These are phyloP conservation scores for Schoenoplectus tabernaemontani DNA, from an alignment of 202 grass and related monocot species.

Conservation along the genomic window DNA sequence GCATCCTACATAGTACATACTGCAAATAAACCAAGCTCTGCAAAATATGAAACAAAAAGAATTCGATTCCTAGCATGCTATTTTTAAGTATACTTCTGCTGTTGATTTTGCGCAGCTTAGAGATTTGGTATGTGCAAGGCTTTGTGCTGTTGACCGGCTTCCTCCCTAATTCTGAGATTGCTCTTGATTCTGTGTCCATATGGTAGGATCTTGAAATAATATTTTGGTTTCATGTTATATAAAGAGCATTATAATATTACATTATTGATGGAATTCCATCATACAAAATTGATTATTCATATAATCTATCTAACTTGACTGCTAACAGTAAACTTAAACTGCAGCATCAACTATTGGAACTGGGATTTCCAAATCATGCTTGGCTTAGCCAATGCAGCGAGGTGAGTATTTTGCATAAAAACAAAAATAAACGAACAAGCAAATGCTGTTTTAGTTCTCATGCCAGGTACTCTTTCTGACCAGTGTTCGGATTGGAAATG, in stretches of 20 bases:
- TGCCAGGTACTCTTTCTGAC: neutral
- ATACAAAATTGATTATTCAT: neutral
- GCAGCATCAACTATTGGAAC: slow-evolving; percentile 75
- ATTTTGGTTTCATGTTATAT: neutral
- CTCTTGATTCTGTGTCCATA: slow-evolving; percentile 65
- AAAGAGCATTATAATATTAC: neutral
- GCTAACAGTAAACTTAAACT: neutral
- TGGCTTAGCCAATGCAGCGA: slow-evolving; percentile 57
- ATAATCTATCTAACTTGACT: slow-evolving; percentile 7
- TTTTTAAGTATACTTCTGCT: neutral
- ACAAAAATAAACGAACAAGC: neutral
- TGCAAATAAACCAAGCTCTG: neutral
- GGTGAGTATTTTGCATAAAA: slow-evolving; percentile 33
- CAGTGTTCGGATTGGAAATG: slow-evolving; percentile 60
- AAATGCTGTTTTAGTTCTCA: neutral
- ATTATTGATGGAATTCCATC: neutral
- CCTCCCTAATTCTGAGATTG: slow-evolving; percentile 53
- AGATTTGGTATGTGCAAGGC: slow-evolving; percentile 71
- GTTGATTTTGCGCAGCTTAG: slow-evolving; percentile 44
- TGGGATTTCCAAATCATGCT: slow-evolving; percentile 87
- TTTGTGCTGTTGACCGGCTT: slow-evolving; percentile 79
- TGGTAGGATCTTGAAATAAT: slow-evolving; percentile 30
- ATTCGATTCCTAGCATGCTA: neutral
- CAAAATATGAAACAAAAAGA: neutral
- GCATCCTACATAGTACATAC: neutral